Percentiles rank a stretch among this genome's conserved stretches.
Conservation (phyloP, 768 basidiomycete genomes). For the Hericium alpestre region DNA sequence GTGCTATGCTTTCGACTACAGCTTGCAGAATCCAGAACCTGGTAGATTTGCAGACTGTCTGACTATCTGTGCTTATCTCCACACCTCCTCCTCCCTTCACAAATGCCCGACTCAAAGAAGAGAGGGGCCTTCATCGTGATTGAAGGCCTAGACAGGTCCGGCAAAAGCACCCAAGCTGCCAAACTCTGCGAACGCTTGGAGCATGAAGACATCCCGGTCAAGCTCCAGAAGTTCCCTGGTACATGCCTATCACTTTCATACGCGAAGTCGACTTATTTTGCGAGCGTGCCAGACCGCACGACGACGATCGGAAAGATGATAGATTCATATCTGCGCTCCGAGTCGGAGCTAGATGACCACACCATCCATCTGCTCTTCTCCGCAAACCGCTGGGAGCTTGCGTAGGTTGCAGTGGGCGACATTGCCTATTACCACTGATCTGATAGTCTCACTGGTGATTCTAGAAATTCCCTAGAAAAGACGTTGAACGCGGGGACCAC, state of each 20-base stretch:
- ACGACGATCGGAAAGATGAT: constrained; percentile 90
- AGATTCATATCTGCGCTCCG: constrained; percentile 76
- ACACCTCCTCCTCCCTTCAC: not conserved
- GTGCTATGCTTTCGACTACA: no score
- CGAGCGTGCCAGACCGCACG: constrained; percentile 56
- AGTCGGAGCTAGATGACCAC: constrained; percentile 82
- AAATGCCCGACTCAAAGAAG: not conserved
- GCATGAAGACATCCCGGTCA: constrained; percentile 32
- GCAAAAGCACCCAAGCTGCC: constrained; percentile 83
- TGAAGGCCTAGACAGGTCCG: constrained; percentile 92
- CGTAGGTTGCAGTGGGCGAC: constrained; percentile 36
- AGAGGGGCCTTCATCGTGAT: constrained; percentile 82
- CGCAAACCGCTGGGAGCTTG: constrained; percentile 94
- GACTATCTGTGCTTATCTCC: not conserved
- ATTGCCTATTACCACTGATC: not conserved
- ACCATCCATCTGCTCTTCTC: constrained; percentile 91
- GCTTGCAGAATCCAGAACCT: no score
- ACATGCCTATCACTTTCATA: not conserved
- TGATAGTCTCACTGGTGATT: not conserved
- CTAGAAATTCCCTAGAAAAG: constrained; percentile 50
- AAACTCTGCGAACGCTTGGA: constrained; percentile 48
- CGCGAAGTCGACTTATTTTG: no score
- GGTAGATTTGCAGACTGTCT: no score
- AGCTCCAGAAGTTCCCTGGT: constrained; percentile 88
- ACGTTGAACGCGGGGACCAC: constrained; percentile 54